Evolutionary conservation across 345 rosid species (phyloP), one percentile per base, ranked within the genome.

Genomic region (Salix udensis): DNA sequence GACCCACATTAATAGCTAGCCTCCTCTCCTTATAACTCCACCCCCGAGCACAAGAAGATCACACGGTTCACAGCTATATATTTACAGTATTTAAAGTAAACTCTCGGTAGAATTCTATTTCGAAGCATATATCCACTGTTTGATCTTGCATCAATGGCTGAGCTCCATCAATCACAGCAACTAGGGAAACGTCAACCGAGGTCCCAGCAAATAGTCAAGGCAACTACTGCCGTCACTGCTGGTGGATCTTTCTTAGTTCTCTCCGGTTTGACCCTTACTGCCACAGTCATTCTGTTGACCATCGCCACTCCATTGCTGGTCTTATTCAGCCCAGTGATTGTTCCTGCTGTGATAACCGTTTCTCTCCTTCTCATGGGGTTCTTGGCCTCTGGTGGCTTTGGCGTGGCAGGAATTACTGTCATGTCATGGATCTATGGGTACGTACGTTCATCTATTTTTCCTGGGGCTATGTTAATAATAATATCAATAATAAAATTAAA

Each of bases 371-470:
- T 81, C 68, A 83, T 83, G 37, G 97, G 98, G 13, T 92, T 94
- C 85, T 71, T 89, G 28, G 82, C 97, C 34, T 92, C 97, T 0
- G 97, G 97, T 16, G 95, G 98, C 0, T 91, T 94, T 50, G 94
- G 97, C 8, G 80, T 92, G 8, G 97, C 94, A 0, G 94, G 97
- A 0, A 71, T 90, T 11, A 81, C 92, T 11, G 95, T 88, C 74
- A 82, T 94, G 78, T 86, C 97, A 11, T 94, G 98, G 98, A 88
- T 94, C 64, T 94, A 92, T 82, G 81, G 84, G 96, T 90, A 76
- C 2, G 96, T 90, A 76, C 2, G 16, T 34, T 12, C 3, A 37
- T 39, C 40, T 9, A 4, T 31, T 7, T 53, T 78, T 7, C 13
- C 50, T 16, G 1, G 44, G 44, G 44, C 44, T 2, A 10, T 40